Evolutionary conservation across 805 yeast genomes (phyloP).

Genomic region (Candida easanensis): DNA sequence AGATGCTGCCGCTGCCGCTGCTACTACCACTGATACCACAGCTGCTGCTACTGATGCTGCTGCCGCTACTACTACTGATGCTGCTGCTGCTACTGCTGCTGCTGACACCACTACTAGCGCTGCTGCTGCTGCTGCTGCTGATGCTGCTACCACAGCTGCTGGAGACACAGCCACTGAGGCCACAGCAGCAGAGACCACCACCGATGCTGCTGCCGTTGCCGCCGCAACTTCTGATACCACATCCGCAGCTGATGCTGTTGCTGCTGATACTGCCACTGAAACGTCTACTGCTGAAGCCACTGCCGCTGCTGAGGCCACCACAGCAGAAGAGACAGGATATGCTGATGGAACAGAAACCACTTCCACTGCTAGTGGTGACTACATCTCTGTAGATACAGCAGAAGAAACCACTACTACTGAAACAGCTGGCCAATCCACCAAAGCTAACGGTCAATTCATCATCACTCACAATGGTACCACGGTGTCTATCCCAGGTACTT

Average conservation of each 20-base stretch:
- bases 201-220: conserved; percentile 15
- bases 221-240: no score
- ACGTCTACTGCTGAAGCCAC: neutral
- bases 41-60: conserved; percentile 5
- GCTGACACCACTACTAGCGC: neutral
- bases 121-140: conserved; percentile 21
- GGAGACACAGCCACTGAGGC: conserved; percentile 16
- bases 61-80: neutral
- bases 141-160: conserved; percentile 11
- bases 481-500: conserved; percentile 4
- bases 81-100: neutral
- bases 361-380: neutral
- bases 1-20: conserved; percentile 7
- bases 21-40: conserved; percentile 22
- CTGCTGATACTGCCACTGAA: conserved; percentile 1
- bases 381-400: neutral
- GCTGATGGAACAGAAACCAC: neutral
- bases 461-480: conserved; percentile 8
- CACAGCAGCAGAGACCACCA: conserved; percentile 11
- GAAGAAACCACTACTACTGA: neutral
- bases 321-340: conserved; percentile 14
- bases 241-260: conserved; percentile 21
- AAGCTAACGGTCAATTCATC: conserved; percentile 9
- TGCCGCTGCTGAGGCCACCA: conserved; percentile 7
- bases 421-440: conserved; percentile 1